Evolutionary conservation across 2,329 filamentous ascomycete species (phyloP), one percentile per base, ranked within the genome.

Genomic region (Graphilbum ipis-grandicollis): DNA sequence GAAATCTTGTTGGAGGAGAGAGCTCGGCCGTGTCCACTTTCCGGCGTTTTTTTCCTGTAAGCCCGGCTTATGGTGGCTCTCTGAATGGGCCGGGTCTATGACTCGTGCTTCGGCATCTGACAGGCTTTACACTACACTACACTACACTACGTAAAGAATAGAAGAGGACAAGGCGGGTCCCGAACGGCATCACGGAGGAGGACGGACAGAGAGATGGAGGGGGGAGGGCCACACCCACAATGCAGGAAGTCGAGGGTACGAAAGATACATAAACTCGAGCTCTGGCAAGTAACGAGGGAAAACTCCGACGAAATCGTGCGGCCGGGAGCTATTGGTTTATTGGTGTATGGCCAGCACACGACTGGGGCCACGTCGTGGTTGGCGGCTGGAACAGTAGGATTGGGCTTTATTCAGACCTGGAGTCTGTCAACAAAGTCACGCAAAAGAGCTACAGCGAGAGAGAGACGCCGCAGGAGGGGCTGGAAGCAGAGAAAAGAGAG

Each of bases 331-430:
- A n/a, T n/a, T n/a, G n/a, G n/a, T 39, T 47, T 39, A 56, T 53
- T 54, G 52, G 54, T 43, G 47, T n/a, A n/a, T 48, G 47, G 46
- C 39, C 34, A 41, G 44, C 43, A 47, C 19, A n/a, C 15, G 48
- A 55, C 48, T 55, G 51, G 55, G 51, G 54, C 56, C 57, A 60
- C 56, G 55, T 58, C 52, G 55, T 42, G 10, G 29, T 13, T 5
- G 40, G 5, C 6, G 26, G 8, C 9, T 5, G 10, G 26, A n/a
- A 28, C 13, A 18, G 31, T 35, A 13, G 36, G n/a, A n/a, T 26
- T 33, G 25, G 34, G 21, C 26, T 19, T 13, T 10, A 5, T 10
- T 6, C 21, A 23, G 10, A 10, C 21, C 10, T 23, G 21, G n/a
- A n/a, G 6, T 23, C 10, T 23, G 6, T 5, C 10, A 31, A 15